Evolutionary conservation across 768 basidiomycete genomes (phyloP).

Genomic region (Suillus fuscotomentosus): DNA sequence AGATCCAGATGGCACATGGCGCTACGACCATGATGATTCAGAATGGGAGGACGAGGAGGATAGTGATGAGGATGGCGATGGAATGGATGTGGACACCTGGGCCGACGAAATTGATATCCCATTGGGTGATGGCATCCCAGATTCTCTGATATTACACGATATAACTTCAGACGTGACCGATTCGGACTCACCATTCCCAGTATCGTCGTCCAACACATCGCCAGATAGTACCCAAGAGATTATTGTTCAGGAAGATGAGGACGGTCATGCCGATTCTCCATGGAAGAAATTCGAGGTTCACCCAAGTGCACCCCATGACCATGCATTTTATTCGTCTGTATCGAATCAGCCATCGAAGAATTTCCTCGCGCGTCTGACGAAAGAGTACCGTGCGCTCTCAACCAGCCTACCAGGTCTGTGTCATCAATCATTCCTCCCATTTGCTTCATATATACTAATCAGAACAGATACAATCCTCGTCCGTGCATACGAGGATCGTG

Average conservation of each 20-base stretch:
- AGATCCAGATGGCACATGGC: constrained; percentile 37
- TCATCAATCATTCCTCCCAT: not conserved
- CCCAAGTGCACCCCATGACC: constrained; percentile 74
- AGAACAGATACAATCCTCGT: constrained; percentile 79
- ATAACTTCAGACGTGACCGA: constrained; percentile 20
- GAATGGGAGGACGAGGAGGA: constrained; percentile 19
- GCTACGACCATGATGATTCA: constrained; percentile 34
- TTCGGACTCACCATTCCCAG: constrained; percentile 22
- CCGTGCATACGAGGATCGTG: constrained; percentile 85
- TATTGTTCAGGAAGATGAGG: constrained; percentile 21
- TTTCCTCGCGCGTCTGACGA: constrained; percentile 74
- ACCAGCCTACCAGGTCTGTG: constrained; percentile 78
- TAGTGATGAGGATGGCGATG: constrained; percentile 30
- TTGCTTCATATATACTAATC: not conserved
- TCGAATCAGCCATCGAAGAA: constrained; percentile 65
- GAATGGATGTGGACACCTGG: constrained; percentile 37
- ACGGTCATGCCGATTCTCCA: constrained; percentile 37
- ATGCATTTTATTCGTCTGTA: constrained; percentile 69
- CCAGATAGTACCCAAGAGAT: constrained; percentile 33
- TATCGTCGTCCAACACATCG: constrained; percentile 28
- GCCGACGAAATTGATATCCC: constrained; percentile 22
- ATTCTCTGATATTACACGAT: constrained; percentile 14
- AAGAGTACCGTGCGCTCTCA: constrained; percentile 80
- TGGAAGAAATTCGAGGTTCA: constrained; percentile 88
- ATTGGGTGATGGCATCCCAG: constrained; percentile 18